phyloP scores from a whole-genome alignment of 2,329 filamentous ascomycete genomes.

The Paecilomyces niveus region DNA sequence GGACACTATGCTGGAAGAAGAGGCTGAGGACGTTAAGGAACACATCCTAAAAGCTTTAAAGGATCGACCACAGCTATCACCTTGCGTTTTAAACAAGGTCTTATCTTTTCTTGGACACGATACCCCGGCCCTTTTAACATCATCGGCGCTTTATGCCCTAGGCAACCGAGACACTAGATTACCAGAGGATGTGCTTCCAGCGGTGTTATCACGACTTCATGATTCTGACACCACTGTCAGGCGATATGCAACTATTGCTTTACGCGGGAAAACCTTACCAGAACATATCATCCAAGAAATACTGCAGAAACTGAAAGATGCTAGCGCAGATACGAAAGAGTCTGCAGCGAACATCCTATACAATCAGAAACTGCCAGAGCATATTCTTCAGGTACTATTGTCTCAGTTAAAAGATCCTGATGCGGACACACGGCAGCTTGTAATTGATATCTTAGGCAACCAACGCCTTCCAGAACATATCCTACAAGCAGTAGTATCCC shows the following conservation, averaged over 20 bases:
- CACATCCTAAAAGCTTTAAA: background rate
- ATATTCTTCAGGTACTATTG: background rate
- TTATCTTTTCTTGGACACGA: background rate
- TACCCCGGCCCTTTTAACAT: background rate
- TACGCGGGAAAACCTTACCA: background rate
- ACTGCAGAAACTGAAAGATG: background rate
- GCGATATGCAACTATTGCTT: background rate
- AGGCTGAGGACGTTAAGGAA: background rate
- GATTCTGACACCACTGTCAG: background rate
- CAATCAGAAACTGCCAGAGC: background rate
- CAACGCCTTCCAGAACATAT: background rate
- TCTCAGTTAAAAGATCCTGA: background rate
- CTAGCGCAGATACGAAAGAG: background rate
- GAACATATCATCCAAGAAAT: background rate
- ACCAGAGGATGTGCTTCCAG: background rate
- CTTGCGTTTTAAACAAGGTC: background rate
- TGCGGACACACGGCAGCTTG: background rate
- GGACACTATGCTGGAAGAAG: background rate
- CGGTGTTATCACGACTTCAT: background rate
- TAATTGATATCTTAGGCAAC: background rate
- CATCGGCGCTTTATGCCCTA: background rate
- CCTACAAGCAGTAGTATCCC: background rate
- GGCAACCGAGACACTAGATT: background rate
- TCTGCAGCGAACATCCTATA: background rate
- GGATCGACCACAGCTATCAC: background rate